Percentiles rank a stretch among this genome's conserved stretches.
phyloP scores from a whole-genome alignment of 345 rosid species.

The Linum lewisii region DNA sequence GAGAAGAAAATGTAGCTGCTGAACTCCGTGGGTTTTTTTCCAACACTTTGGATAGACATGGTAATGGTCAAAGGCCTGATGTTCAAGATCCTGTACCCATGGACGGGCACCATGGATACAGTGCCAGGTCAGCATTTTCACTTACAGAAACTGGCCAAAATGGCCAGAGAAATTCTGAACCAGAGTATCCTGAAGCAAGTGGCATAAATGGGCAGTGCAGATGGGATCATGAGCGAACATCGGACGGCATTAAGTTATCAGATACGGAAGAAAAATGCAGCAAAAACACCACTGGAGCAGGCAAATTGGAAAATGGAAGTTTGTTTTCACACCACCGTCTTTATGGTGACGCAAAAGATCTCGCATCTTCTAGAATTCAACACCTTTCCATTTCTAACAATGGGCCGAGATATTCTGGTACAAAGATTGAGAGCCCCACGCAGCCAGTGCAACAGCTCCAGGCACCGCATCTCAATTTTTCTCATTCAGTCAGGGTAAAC shows the following conservation, averaged over 20 bases:
- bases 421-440: conserved; percentile 17
- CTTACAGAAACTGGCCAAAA: conserved; percentile 36
- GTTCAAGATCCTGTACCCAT: conserved; percentile 45
- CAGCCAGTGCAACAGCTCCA: conserved; percentile 20
- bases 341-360: conserved; percentile 46
- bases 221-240: conserved; percentile 17
- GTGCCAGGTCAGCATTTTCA: conserved; percentile 20
- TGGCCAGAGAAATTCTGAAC: conserved; percentile 28
- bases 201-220: conserved; percentile 16
- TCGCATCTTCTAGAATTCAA: conserved; percentile 36
- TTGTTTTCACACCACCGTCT: conserved; percentile 36
- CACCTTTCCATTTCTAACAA: conserved; percentile 26
- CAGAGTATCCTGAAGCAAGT: conserved; percentile 21
- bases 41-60: conserved; percentile 66
- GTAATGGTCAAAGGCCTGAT: conserved; percentile 75
- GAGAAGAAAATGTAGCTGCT: conserved; percentile 4
- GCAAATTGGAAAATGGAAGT: conserved; percentile 20
- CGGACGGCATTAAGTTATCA: conserved; percentile 13
- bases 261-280: conserved; percentile 12
- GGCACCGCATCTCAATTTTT: conserved; percentile 35
- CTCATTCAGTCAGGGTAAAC: conserved; percentile 19
- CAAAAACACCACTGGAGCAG: conserved; percentile 17
- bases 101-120: conserved; percentile 30
- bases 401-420: conserved; percentile 21
- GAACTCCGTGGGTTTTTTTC: conserved; percentile 9